Base-by-base conservation (phyloP, 129 eudicot species). In the Helianthus tuberosus region DNA sequence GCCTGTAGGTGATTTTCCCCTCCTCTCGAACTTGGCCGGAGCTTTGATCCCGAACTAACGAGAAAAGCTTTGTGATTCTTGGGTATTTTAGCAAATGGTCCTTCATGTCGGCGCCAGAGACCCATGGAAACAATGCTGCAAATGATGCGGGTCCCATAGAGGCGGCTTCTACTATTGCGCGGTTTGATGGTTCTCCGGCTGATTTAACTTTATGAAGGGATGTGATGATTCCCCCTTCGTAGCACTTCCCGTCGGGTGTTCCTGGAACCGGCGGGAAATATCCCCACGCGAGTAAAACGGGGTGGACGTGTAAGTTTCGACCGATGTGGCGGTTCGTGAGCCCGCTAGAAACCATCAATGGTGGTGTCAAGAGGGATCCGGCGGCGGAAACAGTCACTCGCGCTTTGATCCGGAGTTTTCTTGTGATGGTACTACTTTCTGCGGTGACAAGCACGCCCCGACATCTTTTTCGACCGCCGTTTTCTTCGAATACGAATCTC, bases 291-390 rank as follows among this genome's bases (percentile, higher is more conserved):
- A 88, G 77, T 51, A 83, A 57, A 20, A 82, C 87, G 0, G 99
- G 99, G 46, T 88, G 99, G 32, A 94, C 77, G 68, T 94, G 99
- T 29, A 94, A 93, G 78, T 94, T 94, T 10, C 65, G 60, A 7
- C 99, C 99, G 0, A 94, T 86, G 64, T 94, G 81, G 64, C 80
- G 91, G 84, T 91, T 94, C 66, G 73, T 49, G 32, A 91, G 71
- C 12, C 99, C 99, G 53, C 99, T 90, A 0, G 93, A 73, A 4
- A 90, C 72, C 86, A 94, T 62, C 20, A 88, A 52, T 14, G 97
- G 97, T 0, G 99, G 99, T n/a, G 97, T 86, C 3, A 52, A 64
- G 32, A 94, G 93, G 62, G 99, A 73, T 0, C 99, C 97, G n/a
- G 86, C 88, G 3, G 97, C 86, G 0, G 96, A 80, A 53, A 94